Conservation (phyloP, 768 basidiomycete genomes). For the Phlegmacium glaucopus region DNA sequence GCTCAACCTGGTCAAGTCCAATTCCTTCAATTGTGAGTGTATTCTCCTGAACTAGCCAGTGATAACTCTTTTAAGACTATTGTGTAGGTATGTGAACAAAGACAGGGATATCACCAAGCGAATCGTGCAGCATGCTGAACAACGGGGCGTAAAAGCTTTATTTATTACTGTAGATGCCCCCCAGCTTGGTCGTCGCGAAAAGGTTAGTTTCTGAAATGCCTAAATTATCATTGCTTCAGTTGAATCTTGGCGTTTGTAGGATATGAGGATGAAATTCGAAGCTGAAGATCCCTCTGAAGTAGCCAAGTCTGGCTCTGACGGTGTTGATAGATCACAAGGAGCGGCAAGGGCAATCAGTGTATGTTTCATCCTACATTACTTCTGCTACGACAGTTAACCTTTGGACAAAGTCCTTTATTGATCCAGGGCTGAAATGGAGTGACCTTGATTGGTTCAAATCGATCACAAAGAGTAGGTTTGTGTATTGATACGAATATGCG, state of each 20-base stretch:
- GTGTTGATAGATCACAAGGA: conserved; percentile 82
- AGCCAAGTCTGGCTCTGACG: conserved; percentile 45
- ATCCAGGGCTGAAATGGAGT: conserved; percentile 84
- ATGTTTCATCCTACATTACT: not conserved
- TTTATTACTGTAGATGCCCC: conserved; percentile 99
- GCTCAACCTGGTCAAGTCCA: conserved; percentile 76
- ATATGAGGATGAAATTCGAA: conserved; percentile 96
- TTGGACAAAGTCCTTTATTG: conserved; percentile 80
- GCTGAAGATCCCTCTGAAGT: conserved; percentile 68
- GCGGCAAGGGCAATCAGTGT: conserved; percentile 88
- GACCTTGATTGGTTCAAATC: conserved; percentile 81
- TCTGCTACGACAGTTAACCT: not conserved
- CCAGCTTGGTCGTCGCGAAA: conserved; percentile 91
- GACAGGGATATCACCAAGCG: conserved; percentile 82
- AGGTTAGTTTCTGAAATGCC: conserved; percentile 77
- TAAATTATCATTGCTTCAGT: conserved; percentile 76
- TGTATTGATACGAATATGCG: conserved; percentile 29
- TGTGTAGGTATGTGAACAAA: conserved; percentile 80
- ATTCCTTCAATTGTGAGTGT: conserved; percentile 76
- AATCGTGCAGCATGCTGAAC: conserved; percentile 87
- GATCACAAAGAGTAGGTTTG: conserved; percentile 58
- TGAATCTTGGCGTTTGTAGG: conserved; percentile 58
- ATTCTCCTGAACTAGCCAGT: not conserved
- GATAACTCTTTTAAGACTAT: not conserved
- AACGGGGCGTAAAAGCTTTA: conserved; percentile 85